Evolutionary conservation across 2,329 filamentous ascomycete species (phyloP).

Genomic region (Fusarium oxysporum): DNA sequence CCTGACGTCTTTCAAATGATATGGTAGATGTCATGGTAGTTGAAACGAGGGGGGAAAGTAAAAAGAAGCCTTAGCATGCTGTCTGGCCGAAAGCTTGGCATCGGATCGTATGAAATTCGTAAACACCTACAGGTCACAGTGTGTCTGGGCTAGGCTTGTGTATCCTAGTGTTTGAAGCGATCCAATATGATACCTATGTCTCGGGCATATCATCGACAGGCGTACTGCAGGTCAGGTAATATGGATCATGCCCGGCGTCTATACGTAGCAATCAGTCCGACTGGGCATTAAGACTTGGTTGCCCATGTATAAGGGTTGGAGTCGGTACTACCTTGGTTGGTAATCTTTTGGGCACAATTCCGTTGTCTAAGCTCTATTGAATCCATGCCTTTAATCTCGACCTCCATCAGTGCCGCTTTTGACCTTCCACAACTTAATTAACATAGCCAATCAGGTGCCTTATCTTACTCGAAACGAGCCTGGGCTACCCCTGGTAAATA

Average conservation of each 20-base stretch:
- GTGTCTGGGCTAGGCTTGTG: slow-evolving; percentile 14
- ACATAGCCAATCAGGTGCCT: slow-evolving; percentile 30
- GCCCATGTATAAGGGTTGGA: neutral
- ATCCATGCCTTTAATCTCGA: slow-evolving; percentile 26
- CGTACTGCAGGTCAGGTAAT: neutral
- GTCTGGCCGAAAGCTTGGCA: neutral
- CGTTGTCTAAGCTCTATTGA: slow-evolving; percentile 5
- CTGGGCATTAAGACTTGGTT: slow-evolving; percentile 2
- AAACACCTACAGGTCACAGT: slow-evolving; percentile 1
- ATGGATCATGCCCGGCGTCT: neutral
- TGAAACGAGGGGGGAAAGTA: slow-evolving; percentile 7
- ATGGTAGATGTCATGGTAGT: neutral
- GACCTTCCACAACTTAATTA: slow-evolving; percentile 17
- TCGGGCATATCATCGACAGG: slow-evolving; percentile 23
- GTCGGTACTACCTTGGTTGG: neutral
- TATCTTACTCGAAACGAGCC: slow-evolving; percentile 31
- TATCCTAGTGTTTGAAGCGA: neutral
- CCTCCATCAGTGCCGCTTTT: slow-evolving; percentile 21
- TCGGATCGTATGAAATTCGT: neutral
- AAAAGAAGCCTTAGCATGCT: neutral
- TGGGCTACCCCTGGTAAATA: slow-evolving; percentile 25
- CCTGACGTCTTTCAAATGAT: slow-evolving; percentile 1
- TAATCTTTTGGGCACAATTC: slow-evolving; percentile 5
- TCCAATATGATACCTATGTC: slow-evolving; percentile 15
- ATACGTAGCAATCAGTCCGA: neutral